These are phyloP conservation scores for Limonomyces culmigenus DNA, from an alignment of 1,284 basidiomycete genomes.

Conservation along the genomic window DNA sequence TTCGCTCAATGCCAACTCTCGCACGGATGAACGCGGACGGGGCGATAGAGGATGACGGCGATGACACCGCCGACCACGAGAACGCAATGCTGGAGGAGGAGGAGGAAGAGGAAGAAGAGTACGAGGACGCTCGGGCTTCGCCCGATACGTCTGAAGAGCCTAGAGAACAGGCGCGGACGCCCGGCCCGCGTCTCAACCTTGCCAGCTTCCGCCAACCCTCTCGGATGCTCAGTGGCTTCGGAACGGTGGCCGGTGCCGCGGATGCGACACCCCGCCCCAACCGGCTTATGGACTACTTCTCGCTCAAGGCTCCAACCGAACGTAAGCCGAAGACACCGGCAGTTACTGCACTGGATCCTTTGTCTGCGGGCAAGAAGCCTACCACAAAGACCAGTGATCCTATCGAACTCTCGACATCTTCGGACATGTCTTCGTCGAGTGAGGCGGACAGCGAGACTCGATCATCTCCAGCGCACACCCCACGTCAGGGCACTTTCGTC, in stretches of 20 bases:
- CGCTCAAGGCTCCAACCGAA: constrained; percentile 11
- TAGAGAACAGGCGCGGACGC: constrained; percentile 9
- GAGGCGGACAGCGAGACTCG: too few species aligned
- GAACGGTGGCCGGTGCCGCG: constrained; percentile 8
- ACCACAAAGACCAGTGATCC: constrained; percentile 1
- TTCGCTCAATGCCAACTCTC: constrained; percentile 16
- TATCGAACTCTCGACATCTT: constrained; percentile 2
- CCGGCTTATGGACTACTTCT: constrained; percentile 13
- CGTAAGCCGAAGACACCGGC: too few species aligned
- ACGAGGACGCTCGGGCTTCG: constrained; percentile 11
- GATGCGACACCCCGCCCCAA: constrained; percentile 5
- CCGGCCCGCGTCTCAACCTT: constrained; percentile 9
- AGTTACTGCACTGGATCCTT: too few species aligned
- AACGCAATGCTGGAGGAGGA: constrained; percentile 19
- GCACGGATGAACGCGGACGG: constrained; percentile 31
- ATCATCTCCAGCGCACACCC: too few species aligned
- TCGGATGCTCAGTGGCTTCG: not conserved
- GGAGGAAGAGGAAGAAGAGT: constrained; percentile 18
- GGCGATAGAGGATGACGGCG: constrained; percentile 21
- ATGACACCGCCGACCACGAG: constrained; percentile 21
- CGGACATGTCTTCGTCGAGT: constrained; percentile 11
- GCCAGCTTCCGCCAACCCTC: not conserved
- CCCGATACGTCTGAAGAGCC: not conserved
- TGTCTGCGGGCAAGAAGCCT: too few species aligned
- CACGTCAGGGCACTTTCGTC: too few species aligned